Conservation (phyloP, 768 basidiomycete genomes). For the Lactarius vividus region DNA sequence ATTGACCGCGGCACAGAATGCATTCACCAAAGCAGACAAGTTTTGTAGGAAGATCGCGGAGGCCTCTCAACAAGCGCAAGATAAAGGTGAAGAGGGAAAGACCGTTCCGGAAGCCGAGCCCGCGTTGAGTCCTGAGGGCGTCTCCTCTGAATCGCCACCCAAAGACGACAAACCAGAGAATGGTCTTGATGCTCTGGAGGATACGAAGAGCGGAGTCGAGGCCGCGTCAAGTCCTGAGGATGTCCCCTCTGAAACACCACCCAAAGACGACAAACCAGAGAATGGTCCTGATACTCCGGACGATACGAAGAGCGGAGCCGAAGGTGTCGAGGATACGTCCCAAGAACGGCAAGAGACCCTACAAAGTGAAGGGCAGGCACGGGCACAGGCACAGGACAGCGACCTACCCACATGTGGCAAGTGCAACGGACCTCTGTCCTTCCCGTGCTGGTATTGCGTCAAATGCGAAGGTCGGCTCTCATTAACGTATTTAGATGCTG, state of each 20-base stretch:
- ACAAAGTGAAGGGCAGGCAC: background rate
- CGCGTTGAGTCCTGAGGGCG: background rate
- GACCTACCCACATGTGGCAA: conserved; percentile 29
- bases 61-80: background rate
- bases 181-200: background rate
- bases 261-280: background rate
- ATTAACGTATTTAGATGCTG: background rate
- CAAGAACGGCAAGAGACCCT: background rate
- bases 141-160: background rate
- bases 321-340: background rate
- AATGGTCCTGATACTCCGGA: background rate
- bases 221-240: background rate
- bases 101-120: background rate
- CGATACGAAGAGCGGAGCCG: background rate
- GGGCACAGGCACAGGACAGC: conserved; percentile 23
- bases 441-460: conserved; percentile 14
- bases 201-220: background rate
- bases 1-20: background rate
- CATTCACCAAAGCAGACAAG: conserved; percentile 8
- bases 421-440: conserved; percentile 25
- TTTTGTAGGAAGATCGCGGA: conserved; percentile 1
- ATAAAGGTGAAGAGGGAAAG: conserved; percentile 1
- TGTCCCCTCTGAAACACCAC: background rate
- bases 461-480: conserved; percentile 4
- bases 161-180: background rate